These are phyloP conservation scores for Malassezia dermatis DNA, from an alignment of 1,284 basidiomycete species.

Conservation along the genomic window DNA sequence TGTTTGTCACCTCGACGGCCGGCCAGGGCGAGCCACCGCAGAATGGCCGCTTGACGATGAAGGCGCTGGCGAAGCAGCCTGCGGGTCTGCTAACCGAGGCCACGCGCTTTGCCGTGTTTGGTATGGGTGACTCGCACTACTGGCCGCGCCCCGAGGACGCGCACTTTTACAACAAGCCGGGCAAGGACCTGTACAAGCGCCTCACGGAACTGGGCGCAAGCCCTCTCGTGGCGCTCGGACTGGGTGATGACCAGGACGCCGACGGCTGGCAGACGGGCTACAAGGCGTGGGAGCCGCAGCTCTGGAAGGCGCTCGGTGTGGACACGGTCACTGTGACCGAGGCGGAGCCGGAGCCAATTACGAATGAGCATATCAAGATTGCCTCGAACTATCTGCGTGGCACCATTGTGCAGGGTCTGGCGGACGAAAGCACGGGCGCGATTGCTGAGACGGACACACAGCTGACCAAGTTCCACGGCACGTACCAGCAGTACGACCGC, in stretches of 20 bases:
- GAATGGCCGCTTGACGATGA: conserved; percentile 83
- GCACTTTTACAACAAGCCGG: conserved; percentile 94
- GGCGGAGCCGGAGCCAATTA: conserved; percentile 89
- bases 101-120: conserved; percentile 61
- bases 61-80: conserved; percentile 59
- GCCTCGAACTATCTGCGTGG: conserved; percentile 88
- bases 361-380: conserved; percentile 99
- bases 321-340: conserved; percentile 80
- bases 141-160: conserved; percentile 95
- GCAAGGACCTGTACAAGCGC: conserved; percentile 75
- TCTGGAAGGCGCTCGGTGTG: conserved; percentile 93
- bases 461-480: conserved; percentile 95
- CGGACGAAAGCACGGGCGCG: conserved; percentile 75
- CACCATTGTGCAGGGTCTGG: conserved; percentile 79
- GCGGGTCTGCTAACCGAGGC: conserved; percentile 21
- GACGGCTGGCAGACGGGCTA: conserved; percentile 94
- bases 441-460: conserved; percentile 82
- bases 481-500: conserved; percentile 64
- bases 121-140: conserved; percentile 95
- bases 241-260: conserved; percentile 94
- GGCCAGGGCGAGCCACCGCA: conserved; percentile 96
- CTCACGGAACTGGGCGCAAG: conserved; percentile 38
- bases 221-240: conserved; percentile 52
- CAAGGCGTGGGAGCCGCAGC: conserved; percentile 77
- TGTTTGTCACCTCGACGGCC: conserved; percentile 87